Evolutionary conservation across 148 eudicot genomes (phyloP).

Genomic region (Rhododendron griersonianum): DNA sequence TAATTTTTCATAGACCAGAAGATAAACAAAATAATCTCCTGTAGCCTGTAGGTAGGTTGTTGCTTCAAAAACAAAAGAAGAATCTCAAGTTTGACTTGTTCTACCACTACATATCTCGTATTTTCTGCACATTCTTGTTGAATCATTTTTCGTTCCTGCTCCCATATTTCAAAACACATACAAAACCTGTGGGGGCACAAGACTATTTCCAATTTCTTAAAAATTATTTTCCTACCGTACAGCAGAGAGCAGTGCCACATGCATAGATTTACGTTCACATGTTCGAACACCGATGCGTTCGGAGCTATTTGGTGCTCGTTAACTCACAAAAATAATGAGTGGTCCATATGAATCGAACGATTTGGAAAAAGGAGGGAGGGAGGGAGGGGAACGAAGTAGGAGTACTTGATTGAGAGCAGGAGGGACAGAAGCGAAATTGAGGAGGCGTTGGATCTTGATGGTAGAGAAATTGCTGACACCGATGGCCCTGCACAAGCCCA

Average conservation of each 20-base stretch:
- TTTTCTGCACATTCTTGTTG: too few relatives aligned
- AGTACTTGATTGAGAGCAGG: conserved; percentile 62
- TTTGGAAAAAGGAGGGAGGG: background rate
- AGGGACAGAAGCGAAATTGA: conserved; percentile 37
- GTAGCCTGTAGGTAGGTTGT: background rate
- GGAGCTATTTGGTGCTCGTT: too few relatives aligned
- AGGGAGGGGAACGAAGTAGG: background rate
- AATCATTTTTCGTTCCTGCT: too few relatives aligned
- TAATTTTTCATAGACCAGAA: background rate
- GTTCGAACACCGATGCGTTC: too few relatives aligned
- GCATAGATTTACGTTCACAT: too few relatives aligned
- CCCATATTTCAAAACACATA: too few relatives aligned
- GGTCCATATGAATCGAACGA: too few relatives aligned
- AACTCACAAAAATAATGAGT: background rate
- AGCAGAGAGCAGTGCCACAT: background rate
- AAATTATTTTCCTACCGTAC: too few relatives aligned
- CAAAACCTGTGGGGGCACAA: too few relatives aligned
- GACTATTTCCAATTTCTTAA: too few relatives aligned
- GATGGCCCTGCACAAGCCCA: conserved; percentile 54
- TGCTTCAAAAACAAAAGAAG: background rate
- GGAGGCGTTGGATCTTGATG: conserved; percentile 35
- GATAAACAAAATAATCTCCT: background rate
- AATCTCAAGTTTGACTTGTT: background rate
- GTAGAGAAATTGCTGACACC: conserved; percentile 66
- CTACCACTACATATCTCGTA: background rate